Base-by-base conservation (phyloP, 2,329 filamentous ascomycete species). In the Mollisiaceae sp. region DNA sequence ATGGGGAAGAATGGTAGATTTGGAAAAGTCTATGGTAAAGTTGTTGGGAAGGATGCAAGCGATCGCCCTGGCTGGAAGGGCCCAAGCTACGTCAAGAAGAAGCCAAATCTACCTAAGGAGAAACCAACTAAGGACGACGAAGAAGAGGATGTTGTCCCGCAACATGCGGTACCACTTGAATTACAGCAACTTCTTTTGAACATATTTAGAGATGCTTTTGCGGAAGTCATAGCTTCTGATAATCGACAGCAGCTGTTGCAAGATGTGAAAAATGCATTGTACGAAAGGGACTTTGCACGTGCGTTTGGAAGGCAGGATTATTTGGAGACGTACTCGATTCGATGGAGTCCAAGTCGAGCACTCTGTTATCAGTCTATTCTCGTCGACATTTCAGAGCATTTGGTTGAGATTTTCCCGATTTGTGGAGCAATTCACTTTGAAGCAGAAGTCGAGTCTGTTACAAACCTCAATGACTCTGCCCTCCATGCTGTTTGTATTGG, bases 301-400 rank as follows among this genome's bases (percentile, higher is more conserved):
- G 94, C 94, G 0, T 99, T 98, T 79, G 88, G 88, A 0, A 83
- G 83, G 55, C 83, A 87, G 63, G 87, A 90, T 54, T 86, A 90
- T 72, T 83, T 97, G 20, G 87, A 91, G 67, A 91, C 91, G 11
- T 99, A 99, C 80, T 92, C 93, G 9, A 86, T 92, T 62, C 82
- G 95, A 72, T 99, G 94, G 94, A 97, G 93, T 78, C 92, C 94
- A 1, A 91, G 91, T 60, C 84, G 95, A 61, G 91, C 93, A 0
- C 80, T 98, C 60, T 92, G 90, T 68, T 98, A 98, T 78, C 82
- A 87, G n/a, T 75, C 79, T 2, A 78, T 89, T n/a, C 77, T 90
- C 43, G 65, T 77, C 35, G 72, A 80, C 58, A 35, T 76, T 5
- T 55, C 63, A 39, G 52, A 70, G 45, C 65, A 74, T 55, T 58